Evolutionary conservation across 192 early-diverging fungal species (phyloP).

Genomic region (Coemansia sp.): DNA sequence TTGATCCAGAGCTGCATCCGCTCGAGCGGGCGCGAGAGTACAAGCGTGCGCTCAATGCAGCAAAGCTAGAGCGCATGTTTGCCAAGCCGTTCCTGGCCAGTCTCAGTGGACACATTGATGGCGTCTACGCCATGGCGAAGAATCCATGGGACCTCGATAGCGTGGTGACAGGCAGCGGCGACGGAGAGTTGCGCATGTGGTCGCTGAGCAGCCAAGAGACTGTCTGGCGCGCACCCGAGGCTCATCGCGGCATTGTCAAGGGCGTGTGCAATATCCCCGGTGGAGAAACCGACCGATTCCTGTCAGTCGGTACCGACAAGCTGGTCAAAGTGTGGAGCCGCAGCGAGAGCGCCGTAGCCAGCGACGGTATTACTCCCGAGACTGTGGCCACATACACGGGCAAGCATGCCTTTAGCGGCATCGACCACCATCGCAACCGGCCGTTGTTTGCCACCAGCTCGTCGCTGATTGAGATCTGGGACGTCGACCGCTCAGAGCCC

Average conservation of each 20-base stretch:
- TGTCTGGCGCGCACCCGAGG: conserved; percentile 70
- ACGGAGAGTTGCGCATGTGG: conserved; percentile 97
- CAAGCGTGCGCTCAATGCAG: conserved; percentile 90
- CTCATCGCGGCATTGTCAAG: conserved; percentile 85
- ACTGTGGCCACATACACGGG: conserved; percentile 80
- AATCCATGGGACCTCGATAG: conserved; percentile 86
- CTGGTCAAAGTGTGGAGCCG: conserved; percentile 92
- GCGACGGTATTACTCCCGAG: conserved; percentile 38
- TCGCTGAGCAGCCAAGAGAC: conserved; percentile 75
- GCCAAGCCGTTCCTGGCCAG: conserved; percentile 96
- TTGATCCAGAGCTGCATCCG: conserved; percentile 88
- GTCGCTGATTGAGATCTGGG: conserved; percentile 90
- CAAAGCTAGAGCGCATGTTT: conserved; percentile 94
- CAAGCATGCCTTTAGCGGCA: conserved; percentile 76
- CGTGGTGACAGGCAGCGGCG: conserved; percentile 88
- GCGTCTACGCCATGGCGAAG: conserved; percentile 94
- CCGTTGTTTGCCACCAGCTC: conserved; percentile 89
- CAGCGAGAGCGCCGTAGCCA: conserved; percentile 41
- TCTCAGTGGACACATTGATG: conserved; percentile 90
- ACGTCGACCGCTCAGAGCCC: conserved; percentile 83
- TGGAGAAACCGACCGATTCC: conserved; percentile 64
- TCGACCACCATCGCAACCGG: conserved; percentile 89
- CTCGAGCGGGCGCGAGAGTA: conserved; percentile 96
- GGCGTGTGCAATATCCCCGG: conserved; percentile 77
- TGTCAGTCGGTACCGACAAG: conserved; percentile 95